Evolutionary conservation across 176 grass and related monocot species (phyloP).

Genomic region (Raddia guianensis): DNA sequence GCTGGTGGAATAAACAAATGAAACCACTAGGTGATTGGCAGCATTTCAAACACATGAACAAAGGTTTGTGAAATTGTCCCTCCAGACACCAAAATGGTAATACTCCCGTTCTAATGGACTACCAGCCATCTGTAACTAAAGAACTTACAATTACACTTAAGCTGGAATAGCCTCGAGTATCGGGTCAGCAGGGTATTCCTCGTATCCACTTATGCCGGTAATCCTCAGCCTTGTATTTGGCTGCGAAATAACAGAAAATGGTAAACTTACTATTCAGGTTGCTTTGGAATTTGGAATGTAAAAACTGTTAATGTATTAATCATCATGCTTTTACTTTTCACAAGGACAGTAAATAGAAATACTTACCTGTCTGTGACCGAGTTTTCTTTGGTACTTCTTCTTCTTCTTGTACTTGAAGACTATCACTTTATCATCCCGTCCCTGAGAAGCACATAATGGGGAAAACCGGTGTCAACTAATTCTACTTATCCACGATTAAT

Average conservation of each 20-base stretch:
- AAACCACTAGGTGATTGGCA: conserved; percentile 27
- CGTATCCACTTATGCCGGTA: conserved; percentile 87
- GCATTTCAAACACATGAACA: conserved; percentile 33
- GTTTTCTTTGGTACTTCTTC: conserved; percentile 94
- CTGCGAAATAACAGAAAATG: conserved; percentile 49
- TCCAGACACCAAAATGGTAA: conserved; percentile 1
- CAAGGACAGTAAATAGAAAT: not conserved
- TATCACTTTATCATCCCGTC: conserved; percentile 84
- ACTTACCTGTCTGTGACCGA: conserved; percentile 85
- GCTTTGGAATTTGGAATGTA: not conserved
- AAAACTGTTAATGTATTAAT: not conserved
- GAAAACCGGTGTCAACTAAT: conserved; percentile 25
- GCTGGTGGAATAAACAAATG: conserved; percentile 29
- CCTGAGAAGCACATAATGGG: conserved; percentile 53
- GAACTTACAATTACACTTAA: conserved; percentile 47
- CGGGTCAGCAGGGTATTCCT: conserved; percentile 76
- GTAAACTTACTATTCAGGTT: not conserved
- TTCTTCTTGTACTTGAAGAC: conserved; percentile 91
- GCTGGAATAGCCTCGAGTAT: conserved; percentile 55
- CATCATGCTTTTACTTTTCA: conserved; percentile 11
- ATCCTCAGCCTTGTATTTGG: conserved; percentile 85
- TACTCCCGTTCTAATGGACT: conserved; percentile 35
- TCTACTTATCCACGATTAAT: not conserved
- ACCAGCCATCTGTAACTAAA: conserved; percentile 51
- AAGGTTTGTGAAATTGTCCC: conserved; percentile 18